Evolutionary conservation across 2,329 filamentous ascomycete genomes (phyloP), one percentile per base, ranked within the genome.

Genomic region (Dactylellina sp.): DNA sequence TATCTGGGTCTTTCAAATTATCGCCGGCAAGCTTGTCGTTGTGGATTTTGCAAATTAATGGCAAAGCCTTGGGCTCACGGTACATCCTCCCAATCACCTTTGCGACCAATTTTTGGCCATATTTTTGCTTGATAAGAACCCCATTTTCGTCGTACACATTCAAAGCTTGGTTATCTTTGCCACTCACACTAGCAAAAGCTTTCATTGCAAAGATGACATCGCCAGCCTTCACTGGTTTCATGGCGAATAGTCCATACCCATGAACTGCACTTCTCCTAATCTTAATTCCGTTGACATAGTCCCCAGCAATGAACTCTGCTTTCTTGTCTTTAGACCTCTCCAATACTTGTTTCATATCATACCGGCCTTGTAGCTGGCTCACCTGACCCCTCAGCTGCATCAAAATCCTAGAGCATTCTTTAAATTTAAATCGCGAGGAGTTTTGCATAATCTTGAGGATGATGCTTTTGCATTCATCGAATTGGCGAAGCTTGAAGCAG

Each of bases 391-490:
- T 42, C 14, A 62, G 18, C 25, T 66, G 61, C 1, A 52, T 39
- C 7, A 62, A 61, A 12, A 74, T 32, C 12, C 24, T 52, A 0
- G 53, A 50, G 9, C 55, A 66, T 49, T 74, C 70, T 28, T 62
- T 62, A 62, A 74, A 74, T n/a, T 74, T 74, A 35, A 32, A 74
- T 5, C 44, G 42, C 14, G 53, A 42, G 12, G 18, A 11, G 25
- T 32, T 32, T 7, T 59, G 40, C 55, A 74, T 66, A n/a, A 74
- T 64, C 11, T 25, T 42, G 16, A 66, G 40, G 12, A 66, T 44
- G 2, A 62, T 16, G 11, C 47, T 44, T 24, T 57, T 55, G 9
- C 53, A 46, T 39, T 66, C 70, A 20, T 74, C 70, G 35, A 39
- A 62, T 7, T 25, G 12, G 16, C 55, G 40, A 6, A 61, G 25